Base-by-base conservation (phyloP, 2,329 filamentous ascomycete species). In the Lanzia echinophila region DNA sequence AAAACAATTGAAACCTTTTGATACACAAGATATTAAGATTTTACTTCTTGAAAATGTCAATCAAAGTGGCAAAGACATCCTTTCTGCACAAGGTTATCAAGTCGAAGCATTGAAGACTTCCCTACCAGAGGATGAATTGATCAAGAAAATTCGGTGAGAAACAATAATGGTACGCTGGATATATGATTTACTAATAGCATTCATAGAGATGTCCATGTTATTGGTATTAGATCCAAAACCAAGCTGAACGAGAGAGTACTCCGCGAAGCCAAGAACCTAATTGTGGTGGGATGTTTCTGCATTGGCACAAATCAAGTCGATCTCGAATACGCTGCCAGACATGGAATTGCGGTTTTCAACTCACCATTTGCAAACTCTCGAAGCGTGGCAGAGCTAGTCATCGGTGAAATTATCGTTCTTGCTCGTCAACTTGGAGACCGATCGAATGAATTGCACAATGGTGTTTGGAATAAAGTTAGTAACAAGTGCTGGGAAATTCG, bases 401-500 rank as follows among this genome's bases (percentile, higher is more conserved):
- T 99, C 69, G 87, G 79, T 51, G 92, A 96, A 73, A 91, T 99
- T 67, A 96, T 99, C 66, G 77, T 79, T 38, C 84, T 99, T 51
- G 94, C 94, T 20, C 86, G 94, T 56, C 94, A 99, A 73, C 79
- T 99, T 33, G 86, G 89, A 58, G 94, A 99, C 72, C 88, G 94
- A 63, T 96, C 89, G 58, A 90, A 82, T 65, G 94, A 99, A 75
- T 83, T 99, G 81, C 94, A 99, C 77, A 82, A 82, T 54, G 94
- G 94, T 54, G 90, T 83, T 42, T 99, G 94, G 94, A 97, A 97
- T 73, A 99, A 99, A 76, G 91, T 97, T 67, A 96, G 90, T 75
- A 80, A 82, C 66, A 91, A 88, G 68, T 99, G 94, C 79, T 97
- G 94, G 94, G 94, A 99, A 71, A 90, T 97, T 65, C 85, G 94